These are phyloP conservation scores for Pneumocystis oryctolagi DNA, from an alignment of 1,139 yeast genomes.

Conservation along the genomic window DNA sequence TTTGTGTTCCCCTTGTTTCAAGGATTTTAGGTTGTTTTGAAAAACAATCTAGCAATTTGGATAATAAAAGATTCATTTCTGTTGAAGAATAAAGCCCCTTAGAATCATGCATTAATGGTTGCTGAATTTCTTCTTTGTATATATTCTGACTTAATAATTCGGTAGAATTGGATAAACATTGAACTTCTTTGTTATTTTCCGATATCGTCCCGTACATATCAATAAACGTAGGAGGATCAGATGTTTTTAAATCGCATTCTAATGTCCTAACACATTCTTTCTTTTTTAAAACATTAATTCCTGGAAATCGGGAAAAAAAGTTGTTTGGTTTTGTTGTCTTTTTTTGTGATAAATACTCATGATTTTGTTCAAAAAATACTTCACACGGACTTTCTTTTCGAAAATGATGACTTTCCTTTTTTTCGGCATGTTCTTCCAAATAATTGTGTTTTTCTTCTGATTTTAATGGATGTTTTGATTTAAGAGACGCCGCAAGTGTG, in stretches of 20 bases:
- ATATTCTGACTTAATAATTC: neutral
- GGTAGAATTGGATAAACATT: neutral
- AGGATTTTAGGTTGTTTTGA: neutral
- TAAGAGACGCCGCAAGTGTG: neutral
- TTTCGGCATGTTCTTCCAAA: neutral
- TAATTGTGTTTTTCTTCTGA: neutral
- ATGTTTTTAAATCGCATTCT: neutral
- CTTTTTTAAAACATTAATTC: neutral
- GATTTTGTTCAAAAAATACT: neutral
- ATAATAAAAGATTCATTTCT: neutral
- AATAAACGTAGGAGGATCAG: neutral
- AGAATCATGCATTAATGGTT: neutral
- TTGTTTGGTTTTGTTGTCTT: neutral
- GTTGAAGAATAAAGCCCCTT: neutral
- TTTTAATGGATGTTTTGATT: neutral
- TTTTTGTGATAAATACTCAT: neutral
- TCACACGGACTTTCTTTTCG: neutral
- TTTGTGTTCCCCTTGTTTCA: neutral
- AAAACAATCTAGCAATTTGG: neutral
- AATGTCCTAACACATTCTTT: neutral
- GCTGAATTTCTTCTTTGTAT: neutral
- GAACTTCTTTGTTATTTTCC: neutral
- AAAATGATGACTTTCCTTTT: neutral
- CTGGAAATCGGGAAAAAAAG: neutral
- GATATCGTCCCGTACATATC: neutral